These are phyloP conservation scores for Mycena venus DNA, from an alignment of 768 basidiomycete species.

Conservation along the genomic window DNA sequence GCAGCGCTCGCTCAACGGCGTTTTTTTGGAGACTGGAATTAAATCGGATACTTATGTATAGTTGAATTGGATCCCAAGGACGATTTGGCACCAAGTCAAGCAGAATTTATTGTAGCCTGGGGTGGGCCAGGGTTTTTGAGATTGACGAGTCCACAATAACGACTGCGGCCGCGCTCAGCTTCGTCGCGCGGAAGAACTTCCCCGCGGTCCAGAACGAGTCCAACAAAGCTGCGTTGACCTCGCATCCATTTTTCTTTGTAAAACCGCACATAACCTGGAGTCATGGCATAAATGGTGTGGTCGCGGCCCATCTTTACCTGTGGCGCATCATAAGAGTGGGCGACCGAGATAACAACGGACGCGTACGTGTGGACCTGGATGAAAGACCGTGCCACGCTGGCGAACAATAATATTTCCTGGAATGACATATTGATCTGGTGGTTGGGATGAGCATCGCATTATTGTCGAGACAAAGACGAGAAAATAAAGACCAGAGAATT, in stretches of 20 bases:
- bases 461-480: neutral
- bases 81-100: no score
- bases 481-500: constrained; percentile 83
- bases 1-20: neutral
- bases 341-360: constrained; percentile 57
- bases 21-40: neutral
- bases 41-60: no score
- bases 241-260: constrained; percentile 87
- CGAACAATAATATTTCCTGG: constrained; percentile 97
- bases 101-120: constrained; percentile 23
- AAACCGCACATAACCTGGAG: constrained; percentile 94
- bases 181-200: constrained; percentile 92
- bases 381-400: constrained; percentile 93
- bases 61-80: no score
- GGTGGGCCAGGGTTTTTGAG: constrained; percentile 51
- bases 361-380: constrained; percentile 93
- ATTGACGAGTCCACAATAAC: constrained; percentile 85
- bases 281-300: constrained; percentile 92
- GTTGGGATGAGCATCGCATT: constrained; percentile 9
- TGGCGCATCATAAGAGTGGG: constrained; percentile 15
- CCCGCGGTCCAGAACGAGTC: constrained; percentile 85
- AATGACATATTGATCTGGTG: constrained; percentile 90
- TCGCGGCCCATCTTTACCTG: constrained; percentile 94
- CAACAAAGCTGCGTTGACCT: constrained; percentile 83
- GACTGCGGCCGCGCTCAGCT: constrained; percentile 78